Percentiles rank a stretch among this genome's conserved stretches.
These are phyloP conservation scores for Euphorbia pulcherrima DNA, from an alignment of 345 rosid species.

Conservation along the genomic window DNA sequence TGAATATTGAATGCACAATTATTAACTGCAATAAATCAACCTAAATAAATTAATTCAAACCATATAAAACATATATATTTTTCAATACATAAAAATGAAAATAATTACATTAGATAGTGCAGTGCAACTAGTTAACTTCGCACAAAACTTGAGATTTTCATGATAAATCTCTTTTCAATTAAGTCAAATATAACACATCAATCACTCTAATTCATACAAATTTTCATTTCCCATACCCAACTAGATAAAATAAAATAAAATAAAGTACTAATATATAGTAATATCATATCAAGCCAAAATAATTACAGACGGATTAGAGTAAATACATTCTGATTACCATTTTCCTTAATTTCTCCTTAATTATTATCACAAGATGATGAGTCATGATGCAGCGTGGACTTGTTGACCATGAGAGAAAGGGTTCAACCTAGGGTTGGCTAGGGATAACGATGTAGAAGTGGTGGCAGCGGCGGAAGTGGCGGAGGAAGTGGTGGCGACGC, in stretches of 20 bases:
- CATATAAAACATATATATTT: constrained; percentile 6
- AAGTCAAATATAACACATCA: constrained; percentile 4
- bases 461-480: constrained; percentile 10
- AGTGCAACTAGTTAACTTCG: not conserved
- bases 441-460: constrained; percentile 14
- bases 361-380: not conserved
- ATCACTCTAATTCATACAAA: constrained; percentile 11
- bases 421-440: constrained; percentile 26
- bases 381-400: constrained; percentile 25
- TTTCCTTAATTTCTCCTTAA: not conserved
- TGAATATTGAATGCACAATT: not conserved
- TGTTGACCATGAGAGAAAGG: constrained; percentile 26
- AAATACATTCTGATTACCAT: not conserved
- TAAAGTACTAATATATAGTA: not conserved
- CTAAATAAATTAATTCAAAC: not conserved
- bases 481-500: constrained; percentile 60
- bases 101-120: constrained; percentile 2
- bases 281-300: not conserved
- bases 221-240: not conserved
- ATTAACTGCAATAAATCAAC: not conserved
- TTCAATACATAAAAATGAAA: constrained; percentile 4
- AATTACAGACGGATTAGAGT: constrained; percentile 17
- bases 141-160: constrained; percentile 16
- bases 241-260: not conserved
- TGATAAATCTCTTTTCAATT: constrained; percentile 2